Evolutionary conservation across 148 eudicot genomes (phyloP).

Genomic region (Suaeda aralocaspica): DNA sequence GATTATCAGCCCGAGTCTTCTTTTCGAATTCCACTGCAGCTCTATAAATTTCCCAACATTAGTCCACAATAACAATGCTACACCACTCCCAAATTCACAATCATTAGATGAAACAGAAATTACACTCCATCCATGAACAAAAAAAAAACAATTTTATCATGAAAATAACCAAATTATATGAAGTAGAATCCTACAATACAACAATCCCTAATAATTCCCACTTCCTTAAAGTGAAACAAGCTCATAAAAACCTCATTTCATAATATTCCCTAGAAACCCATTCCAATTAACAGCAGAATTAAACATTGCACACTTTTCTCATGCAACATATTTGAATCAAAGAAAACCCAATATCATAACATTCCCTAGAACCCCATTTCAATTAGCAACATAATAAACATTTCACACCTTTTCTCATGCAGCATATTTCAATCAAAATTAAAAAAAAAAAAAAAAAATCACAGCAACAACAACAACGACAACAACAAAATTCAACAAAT

Average conservation of each 20-base stretch:
- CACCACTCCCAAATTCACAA: too few species aligned
- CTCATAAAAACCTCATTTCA: background rate
- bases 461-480: too few species aligned
- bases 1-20: constrained; percentile 44
- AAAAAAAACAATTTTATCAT: background rate
- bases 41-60: constrained; percentile 27
- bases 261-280: background rate
- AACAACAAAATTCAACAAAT: too few species aligned
- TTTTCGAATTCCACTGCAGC: constrained; percentile 73
- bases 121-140: background rate
- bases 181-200: background rate
- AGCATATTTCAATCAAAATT: too few species aligned
- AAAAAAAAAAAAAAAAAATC: too few species aligned
- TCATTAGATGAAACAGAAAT: too few species aligned
- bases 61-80: background rate
- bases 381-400: background rate
- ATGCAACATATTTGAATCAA: background rate
- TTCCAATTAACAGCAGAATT: background rate
- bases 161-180: background rate
- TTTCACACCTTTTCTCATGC: too few species aligned
- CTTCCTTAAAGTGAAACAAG: background rate
- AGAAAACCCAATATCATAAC: background rate
- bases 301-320: background rate
- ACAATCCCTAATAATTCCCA: background rate
- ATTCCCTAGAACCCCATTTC: too few species aligned